phyloP scores from a whole-genome alignment of 495 filamentous ascomycete species.

The Tuber calosporum region DNA sequence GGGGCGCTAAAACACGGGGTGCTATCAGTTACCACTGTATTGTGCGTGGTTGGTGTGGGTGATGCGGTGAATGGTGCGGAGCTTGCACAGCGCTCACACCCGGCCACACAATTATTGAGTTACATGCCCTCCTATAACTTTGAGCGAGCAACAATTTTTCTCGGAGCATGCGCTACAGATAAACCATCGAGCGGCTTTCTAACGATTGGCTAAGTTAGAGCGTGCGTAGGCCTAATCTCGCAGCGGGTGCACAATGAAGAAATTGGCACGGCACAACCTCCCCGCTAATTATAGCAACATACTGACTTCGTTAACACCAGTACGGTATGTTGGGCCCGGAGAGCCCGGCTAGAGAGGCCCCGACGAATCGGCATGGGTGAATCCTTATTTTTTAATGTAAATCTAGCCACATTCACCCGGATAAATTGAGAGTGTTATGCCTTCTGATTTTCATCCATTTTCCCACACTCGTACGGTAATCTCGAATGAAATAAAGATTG shows the following conservation, averaged over 20 bases:
- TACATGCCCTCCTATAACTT: background rate
- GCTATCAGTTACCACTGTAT: background rate
- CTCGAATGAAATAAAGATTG: background rate
- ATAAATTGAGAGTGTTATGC: background rate
- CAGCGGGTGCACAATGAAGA: background rate
- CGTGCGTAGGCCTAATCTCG: background rate
- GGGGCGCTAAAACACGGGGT: background rate
- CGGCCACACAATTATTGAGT: background rate
- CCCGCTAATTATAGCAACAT: background rate
- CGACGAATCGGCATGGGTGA: background rate
- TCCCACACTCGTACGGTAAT: background rate
- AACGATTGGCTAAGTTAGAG: background rate
- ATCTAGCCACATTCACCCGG: background rate
- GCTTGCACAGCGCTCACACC: background rate
- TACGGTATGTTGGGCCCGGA: background rate
- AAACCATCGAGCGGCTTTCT: background rate
- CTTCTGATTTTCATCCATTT: background rate
- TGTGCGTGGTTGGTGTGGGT: background rate
- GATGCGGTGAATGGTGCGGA: background rate
- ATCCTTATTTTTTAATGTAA: background rate
- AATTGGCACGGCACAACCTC: background rate
- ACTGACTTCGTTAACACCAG: background rate
- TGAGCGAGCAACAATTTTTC: background rate
- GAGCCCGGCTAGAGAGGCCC: background rate
- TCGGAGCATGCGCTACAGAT: background rate